Evolutionary conservation across 768 basidiomycete genomes (phyloP), one percentile per base, ranked within the genome.

Genomic region (Tylopilus subfusipes): DNA sequence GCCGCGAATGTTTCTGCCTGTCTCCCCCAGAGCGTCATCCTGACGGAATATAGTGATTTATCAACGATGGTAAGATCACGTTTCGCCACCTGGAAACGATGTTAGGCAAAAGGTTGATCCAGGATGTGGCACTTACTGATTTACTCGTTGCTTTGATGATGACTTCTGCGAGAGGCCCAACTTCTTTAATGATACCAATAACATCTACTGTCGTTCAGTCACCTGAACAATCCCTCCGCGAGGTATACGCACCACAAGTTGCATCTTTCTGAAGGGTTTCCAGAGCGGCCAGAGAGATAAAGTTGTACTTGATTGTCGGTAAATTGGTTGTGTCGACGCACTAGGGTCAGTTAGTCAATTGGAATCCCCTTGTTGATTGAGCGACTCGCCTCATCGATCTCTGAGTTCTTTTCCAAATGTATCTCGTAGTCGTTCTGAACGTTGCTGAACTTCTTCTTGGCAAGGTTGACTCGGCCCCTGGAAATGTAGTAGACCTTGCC

Each of bases 391-490:
- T 93, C 90, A 67, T 91, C 88, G 21, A 98, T 77, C 56, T 90
- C 89, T 0, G 93, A 93, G 53, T 82, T 78, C 57, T 81, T 83
- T 59, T 94, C 92, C n/a, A 99, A 77, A 47, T 75, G 78, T 58
- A 99, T 82, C 68, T 98, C 95, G 64, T 98, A 98, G 66, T 98
- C 95, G 66, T 95, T 97, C 58, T 79, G 74, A 47, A 96, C 72
- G 65, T 90, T 93, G 31, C 82, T 88, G 71, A 96, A 99, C 72
- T 97, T 95, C 74, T 94, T 98, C 76, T 97, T 98, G 30, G 95
- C 96, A 14, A 98, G 84, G 64, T 93, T 92, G 65, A 98, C 88
- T 46, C 92, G 82, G 6, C 90, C 97, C 67, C 88, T 90, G 0
- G 93, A 93, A 51, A 98, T 78, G 65, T 79, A 93, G 68, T 94